Conservation (phyloP, 2,329 filamentous ascomycete species). For the Achaetomium macrosporum region DNA sequence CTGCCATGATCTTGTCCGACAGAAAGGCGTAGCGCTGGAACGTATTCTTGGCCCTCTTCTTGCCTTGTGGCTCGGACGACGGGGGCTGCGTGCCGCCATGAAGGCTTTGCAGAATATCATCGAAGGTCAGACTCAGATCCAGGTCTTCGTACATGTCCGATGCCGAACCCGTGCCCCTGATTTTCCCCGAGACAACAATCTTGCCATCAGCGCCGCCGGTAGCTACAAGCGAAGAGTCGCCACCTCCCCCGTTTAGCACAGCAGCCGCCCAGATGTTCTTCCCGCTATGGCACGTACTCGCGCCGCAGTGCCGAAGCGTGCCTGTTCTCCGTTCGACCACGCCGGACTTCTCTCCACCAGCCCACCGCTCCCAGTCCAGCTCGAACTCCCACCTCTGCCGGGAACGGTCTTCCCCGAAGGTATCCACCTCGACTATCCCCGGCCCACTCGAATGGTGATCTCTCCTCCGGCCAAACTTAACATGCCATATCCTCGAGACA, state of each 20-base stretch:
- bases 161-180: not conserved
- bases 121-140: constrained; percentile 21
- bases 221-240: constrained; percentile 42
- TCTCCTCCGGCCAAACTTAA: constrained; percentile 50
- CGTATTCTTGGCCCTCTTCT: constrained; percentile 36
- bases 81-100: constrained; percentile 15
- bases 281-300: constrained; percentile 64
- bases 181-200: constrained; percentile 39
- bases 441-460: not conserved
- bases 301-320: constrained; percentile 47
- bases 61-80: constrained; percentile 18
- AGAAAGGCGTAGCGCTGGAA: constrained; percentile 62
- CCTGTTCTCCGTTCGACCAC: constrained; percentile 11
- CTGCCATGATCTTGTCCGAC: constrained; percentile 47
- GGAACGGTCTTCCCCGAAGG: constrained; percentile 80
- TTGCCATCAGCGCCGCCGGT: constrained; percentile 84
- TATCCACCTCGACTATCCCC: constrained; percentile 43
- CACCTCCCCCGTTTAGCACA: constrained; percentile 29
- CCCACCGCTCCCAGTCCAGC: constrained; percentile 25
- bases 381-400: constrained; percentile 63
- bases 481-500: constrained; percentile 80
- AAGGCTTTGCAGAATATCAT: constrained; percentile 28
- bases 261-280: constrained; percentile 87
- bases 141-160: constrained; percentile 11
- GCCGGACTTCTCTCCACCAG: no score